Percentiles rank a stretch among this genome's conserved stretches.
phyloP scores from a whole-genome alignment of 2,329 filamentous ascomycete genomes.

The Trichoderma sp. region DNA sequence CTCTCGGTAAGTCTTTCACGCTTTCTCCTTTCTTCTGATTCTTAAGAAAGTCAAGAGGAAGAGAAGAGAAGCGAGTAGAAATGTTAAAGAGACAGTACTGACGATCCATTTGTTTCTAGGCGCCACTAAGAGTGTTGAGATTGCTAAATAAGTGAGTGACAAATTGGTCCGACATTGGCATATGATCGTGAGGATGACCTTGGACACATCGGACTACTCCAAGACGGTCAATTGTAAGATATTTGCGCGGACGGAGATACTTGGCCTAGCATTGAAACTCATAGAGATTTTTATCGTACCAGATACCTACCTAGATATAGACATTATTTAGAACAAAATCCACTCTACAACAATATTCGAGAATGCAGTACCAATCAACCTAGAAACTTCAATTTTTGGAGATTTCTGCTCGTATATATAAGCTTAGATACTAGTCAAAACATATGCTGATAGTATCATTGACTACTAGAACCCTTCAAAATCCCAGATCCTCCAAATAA shows the following conservation, averaged over 20 bases:
- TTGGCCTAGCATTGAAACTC: not conserved
- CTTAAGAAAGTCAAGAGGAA: not conserved
- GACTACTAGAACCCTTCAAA: not conserved
- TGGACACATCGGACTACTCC: not conserved
- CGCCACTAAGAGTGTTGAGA: not conserved
- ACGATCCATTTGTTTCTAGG: not conserved
- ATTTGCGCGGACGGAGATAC: not conserved
- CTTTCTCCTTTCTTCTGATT: not conserved
- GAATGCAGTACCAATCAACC: too few relatives aligned
- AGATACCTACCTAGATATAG: not conserved
- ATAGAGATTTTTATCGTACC: not conserved
- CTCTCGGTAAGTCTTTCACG: conserved; percentile 47
- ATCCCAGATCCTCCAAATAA: not conserved
- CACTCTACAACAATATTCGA: not conserved
- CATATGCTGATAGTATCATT: not conserved
- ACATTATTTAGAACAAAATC: not conserved
- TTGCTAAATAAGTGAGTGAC: not conserved
- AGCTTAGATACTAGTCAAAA: not conserved
- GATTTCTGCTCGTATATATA: too few relatives aligned
- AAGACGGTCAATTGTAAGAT: not conserved
- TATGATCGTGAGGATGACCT: not conserved
- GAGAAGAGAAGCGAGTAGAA: not conserved
- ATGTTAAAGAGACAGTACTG: not conserved
- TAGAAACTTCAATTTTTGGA: too few relatives aligned
- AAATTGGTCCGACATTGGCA: not conserved